Evolutionary conservation across 768 basidiomycete genomes (phyloP).

Genomic region (Phlegmacium glaucopus): DNA sequence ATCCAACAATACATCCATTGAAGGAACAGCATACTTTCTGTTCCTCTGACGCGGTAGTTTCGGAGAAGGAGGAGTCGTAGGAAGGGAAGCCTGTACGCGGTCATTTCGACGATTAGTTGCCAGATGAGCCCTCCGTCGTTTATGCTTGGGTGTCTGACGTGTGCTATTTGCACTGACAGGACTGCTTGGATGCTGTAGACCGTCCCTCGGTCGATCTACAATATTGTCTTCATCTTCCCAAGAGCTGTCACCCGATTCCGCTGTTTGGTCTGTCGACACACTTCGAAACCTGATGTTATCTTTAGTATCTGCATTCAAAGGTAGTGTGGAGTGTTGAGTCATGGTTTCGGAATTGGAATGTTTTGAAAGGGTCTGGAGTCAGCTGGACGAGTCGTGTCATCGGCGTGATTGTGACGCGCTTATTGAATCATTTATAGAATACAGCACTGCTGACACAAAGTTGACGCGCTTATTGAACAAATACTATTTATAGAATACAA

Average conservation of each 20-base stretch:
- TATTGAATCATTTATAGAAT: background rate
- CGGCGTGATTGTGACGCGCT: no score
- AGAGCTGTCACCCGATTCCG: conserved; percentile 9
- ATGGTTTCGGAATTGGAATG: background rate
- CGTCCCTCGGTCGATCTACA: background rate
- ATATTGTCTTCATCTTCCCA: conserved; percentile 32
- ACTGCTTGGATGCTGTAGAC: background rate
- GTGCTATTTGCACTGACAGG: background rate
- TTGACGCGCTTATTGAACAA: no score
- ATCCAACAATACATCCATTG: conserved; percentile 4
- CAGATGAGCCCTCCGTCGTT: conserved; percentile 19
- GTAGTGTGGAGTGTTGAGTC: background rate
- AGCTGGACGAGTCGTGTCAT: no score
- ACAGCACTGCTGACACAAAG: no score
- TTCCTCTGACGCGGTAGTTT: background rate
- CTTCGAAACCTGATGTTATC: no score
- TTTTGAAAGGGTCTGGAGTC: background rate
- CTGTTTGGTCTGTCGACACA: no score
- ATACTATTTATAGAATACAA: background rate
- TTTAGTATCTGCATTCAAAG: background rate
- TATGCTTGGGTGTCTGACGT: conserved; percentile 8
- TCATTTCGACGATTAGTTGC: conserved; percentile 5
- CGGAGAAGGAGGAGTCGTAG: background rate
- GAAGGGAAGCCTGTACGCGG: conserved; percentile 1
- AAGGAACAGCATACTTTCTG: background rate